Percentiles rank a stretch among this genome's conserved stretches.
These are phyloP conservation scores for Apiotrichum laibachii DNA, from an alignment of 1,284 basidiomycete genomes.

Conservation along the genomic window DNA sequence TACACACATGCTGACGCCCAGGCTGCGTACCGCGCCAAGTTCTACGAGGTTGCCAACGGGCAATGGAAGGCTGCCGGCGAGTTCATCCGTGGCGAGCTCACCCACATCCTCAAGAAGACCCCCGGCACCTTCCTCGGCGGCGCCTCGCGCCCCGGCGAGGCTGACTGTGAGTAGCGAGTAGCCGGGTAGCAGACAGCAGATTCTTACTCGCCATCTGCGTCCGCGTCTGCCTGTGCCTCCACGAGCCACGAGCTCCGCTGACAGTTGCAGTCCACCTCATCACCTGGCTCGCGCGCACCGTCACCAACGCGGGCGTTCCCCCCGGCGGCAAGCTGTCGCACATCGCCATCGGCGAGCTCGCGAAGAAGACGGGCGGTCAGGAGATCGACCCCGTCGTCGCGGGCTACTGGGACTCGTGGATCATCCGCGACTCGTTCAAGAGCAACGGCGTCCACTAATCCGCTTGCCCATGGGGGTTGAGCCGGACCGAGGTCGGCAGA, in stretches of 20 bases:
- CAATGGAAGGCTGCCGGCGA: slow-evolving; percentile 44
- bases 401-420: slow-evolving; percentile 41
- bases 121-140: slow-evolving; percentile 33
- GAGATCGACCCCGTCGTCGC: slow-evolving; percentile 39
- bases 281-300: slow-evolving; percentile 47
- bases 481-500: too few species aligned
- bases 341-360: slow-evolving; percentile 33
- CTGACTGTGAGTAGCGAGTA: slow-evolving; percentile 39
- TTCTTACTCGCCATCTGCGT: background rate
- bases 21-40: slow-evolving; percentile 27
- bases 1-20: slow-evolving; percentile 3
- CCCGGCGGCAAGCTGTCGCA: slow-evolving; percentile 25
- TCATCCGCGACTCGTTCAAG: slow-evolving; percentile 4
- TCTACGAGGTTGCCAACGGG: slow-evolving; percentile 33
- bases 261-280: slow-evolving; percentile 42
- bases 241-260: background rate
- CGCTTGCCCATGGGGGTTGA: background rate
- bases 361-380: slow-evolving; percentile 38
- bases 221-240: too few species aligned
- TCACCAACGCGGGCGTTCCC: slow-evolving; percentile 40
- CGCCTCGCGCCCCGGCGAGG: slow-evolving; percentile 35
- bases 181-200: background rate
- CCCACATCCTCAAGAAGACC: slow-evolving; percentile 39
- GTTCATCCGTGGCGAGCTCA: slow-evolving; percentile 38
- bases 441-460: background rate